Conservation (phyloP, 2,329 filamentous ascomycete genomes). For the Hawksworthiomyces lignivorus region DNA sequence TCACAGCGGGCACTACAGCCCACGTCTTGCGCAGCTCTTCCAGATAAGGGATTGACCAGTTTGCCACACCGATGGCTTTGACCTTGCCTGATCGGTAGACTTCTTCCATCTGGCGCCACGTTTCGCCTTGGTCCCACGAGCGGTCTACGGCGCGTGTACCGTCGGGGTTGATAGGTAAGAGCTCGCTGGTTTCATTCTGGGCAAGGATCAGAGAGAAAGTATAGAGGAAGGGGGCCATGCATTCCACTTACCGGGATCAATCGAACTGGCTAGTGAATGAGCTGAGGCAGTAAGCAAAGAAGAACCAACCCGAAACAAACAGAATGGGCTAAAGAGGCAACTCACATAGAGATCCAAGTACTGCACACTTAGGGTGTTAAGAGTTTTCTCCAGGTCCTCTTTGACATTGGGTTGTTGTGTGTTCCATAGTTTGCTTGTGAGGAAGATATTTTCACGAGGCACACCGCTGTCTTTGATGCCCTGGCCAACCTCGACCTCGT, state of each 20-base stretch:
- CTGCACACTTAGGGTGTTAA: conserved; percentile 34
- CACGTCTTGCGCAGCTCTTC: conserved; percentile 43
- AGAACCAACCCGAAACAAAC: no score
- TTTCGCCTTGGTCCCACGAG: conserved; percentile 21
- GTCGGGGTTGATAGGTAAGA: conserved; percentile 9
- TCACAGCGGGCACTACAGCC: conserved; percentile 40
- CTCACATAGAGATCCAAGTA: conserved; percentile 43
- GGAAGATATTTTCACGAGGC: conserved; percentile 38
- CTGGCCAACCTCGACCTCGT: no score
- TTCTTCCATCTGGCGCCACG: conserved; percentile 55
- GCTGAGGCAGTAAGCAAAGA: conserved; percentile 34
- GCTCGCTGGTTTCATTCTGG: conserved; percentile 5
- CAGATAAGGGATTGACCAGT: conserved; percentile 47
- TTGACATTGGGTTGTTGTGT: conserved; percentile 45
- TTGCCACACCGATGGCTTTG: conserved; percentile 51
- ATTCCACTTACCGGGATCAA: no score
- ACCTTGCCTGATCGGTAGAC: conserved; percentile 46
- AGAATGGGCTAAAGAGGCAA: no score
- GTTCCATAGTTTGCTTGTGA: conserved; percentile 58
- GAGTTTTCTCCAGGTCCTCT: conserved; percentile 33
- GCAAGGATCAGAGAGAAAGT: no score
- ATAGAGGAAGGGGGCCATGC: no score
- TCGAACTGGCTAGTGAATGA: conserved; percentile 38
- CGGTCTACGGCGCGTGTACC: conserved; percentile 7
- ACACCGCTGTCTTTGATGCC: conserved; percentile 38